Evolutionary conservation across 352 stramenopile species (phyloP), one percentile per base, ranked within the genome.

Genomic region (Phytophthora ohioensis): DNA sequence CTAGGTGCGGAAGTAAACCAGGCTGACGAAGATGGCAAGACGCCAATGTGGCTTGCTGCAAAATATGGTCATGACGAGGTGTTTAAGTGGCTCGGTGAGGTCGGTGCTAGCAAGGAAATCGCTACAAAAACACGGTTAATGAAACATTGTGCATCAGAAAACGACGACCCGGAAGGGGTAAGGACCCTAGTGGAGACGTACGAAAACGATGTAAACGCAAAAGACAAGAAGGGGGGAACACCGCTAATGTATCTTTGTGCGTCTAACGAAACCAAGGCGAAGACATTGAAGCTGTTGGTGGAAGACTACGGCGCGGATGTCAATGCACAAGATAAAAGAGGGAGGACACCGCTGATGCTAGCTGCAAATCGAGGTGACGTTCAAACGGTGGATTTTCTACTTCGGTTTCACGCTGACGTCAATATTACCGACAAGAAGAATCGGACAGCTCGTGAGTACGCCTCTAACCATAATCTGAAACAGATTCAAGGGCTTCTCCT

Each of bases 131-230:
- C 38, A 17, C 11, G 27, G 5, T 39, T 60, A 41, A 60, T 60
- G 53, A 11, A 60, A 5, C 7, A n/a, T 15, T 60, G 53, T 49
- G 53, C 38, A 4, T 60, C 38, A 49, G 53, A 6, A 35, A 41
- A 47, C 38, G 39, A 13, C 12, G 27, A 61, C 12, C 12, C 38
- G 12, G 12, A 10, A 4, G 15, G 7, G 21, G 15, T 31, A 17
- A 34, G 34, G 9, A 11, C 11, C 12, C n/a, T 63, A 32, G 41
- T 63, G 41, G 31, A 53, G 27, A 6, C 10, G 5, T 53, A 32
- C 39, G 31, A 53, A 8, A 35, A 31, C 11, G 55, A 63, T 41
- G 41, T 53, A 12, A 63, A 63, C 31, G 41, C 55, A 43, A 12
- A 5, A 35, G 42, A 63, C 17, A 21, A 13, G 10, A 30, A 5